These are phyloP conservation scores for Didymella segeticola DNA, from an alignment of 2,329 filamentous ascomycete species.

Conservation along the genomic window DNA sequence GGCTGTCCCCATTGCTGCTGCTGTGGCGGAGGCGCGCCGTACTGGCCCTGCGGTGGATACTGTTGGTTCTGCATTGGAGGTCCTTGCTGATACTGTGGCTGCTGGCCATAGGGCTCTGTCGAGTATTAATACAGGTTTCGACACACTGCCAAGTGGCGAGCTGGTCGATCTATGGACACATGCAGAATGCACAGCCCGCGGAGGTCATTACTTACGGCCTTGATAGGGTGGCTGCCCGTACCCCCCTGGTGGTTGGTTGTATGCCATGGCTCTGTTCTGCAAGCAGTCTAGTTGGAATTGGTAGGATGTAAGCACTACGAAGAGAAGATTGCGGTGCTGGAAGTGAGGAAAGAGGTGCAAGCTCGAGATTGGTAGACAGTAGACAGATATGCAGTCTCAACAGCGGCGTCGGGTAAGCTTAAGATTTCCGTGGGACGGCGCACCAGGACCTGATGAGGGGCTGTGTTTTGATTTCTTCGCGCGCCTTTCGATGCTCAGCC, in stretches of 20 bases:
- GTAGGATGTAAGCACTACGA: conserved; percentile 12
- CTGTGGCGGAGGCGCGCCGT: conserved; percentile 47
- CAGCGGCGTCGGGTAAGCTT: conserved; percentile 1
- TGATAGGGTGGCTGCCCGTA: conserved; percentile 37
- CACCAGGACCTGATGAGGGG: conserved; percentile 1
- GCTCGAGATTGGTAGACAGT: background rate
- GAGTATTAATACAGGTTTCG: conserved; percentile 29
- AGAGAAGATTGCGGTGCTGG: background rate
- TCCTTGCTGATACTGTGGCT: conserved; percentile 35
- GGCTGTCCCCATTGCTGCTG: conserved; percentile 37
- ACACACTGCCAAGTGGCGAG: conserved; percentile 20
- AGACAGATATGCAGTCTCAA: conserved; percentile 1
- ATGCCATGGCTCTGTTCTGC: conserved; percentile 10
- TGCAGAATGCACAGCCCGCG: conserved; percentile 15
- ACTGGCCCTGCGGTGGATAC: conserved; percentile 33
- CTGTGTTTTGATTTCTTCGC: no score
- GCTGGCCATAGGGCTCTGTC: conserved; percentile 30
- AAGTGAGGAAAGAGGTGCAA: background rate
- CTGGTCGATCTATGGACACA: background rate
- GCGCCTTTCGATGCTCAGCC: conserved; percentile 5
- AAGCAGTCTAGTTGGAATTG: conserved; percentile 2
- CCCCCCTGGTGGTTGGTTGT: conserved; percentile 38
- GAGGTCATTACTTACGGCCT: conserved; percentile 37
- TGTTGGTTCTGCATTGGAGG: conserved; percentile 41
- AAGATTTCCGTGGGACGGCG: background rate